Evolutionary conservation across 2,329 filamentous ascomycete species (phyloP), one percentile per base, ranked within the genome.

Genomic region (Botryosphaeria dothidea): DNA sequence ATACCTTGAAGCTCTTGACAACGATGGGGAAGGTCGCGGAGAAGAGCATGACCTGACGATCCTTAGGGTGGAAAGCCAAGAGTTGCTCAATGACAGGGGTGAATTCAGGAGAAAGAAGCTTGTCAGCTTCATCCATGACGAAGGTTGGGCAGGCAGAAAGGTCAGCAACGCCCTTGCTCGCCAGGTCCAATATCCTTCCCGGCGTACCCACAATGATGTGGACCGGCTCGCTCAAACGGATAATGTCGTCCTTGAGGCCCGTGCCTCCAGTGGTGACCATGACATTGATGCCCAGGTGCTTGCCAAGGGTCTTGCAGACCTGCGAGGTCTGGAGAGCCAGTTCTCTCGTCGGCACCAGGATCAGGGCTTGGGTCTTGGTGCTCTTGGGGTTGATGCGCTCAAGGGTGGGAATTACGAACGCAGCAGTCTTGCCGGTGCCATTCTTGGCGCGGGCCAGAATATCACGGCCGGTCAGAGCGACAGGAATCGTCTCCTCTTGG

Each of bases 221-320:
- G 71, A 99, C 94, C 62, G 94, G 86, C 71, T 99, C 94, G 80
- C 92, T 91, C 71, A 99, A 82, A 74, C 95, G 92, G 71, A 99
- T 89, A 75, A 99, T 99, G 77, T 99, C 95, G 78, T 99, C 95
- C 75, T 95, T 92, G 65, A 99, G 84, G 27, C 92, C 92, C 46
- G 95, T 98, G 73, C 95, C 95, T 79, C 95, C 95, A 25, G 96
- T 99, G 54, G 94, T 97, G 70, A 99, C 96, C 96, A 99, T 99
- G 74, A 99, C 94, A 75, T 99, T 98, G 80, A 99, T 86, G 65
- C 93, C 93, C 45, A 99, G 88, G 76, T 99, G 93, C 81, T 99
- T 98, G 68, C 96, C 96, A 52, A 99, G 87, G 13, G 90, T 97
- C 84, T 98, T 99, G 88, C 95, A 99, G 70, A 99, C 95, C 81